phyloP scores from a whole-genome alignment of 2,329 filamentous ascomycete genomes.

The Trichoderma sp. region DNA sequence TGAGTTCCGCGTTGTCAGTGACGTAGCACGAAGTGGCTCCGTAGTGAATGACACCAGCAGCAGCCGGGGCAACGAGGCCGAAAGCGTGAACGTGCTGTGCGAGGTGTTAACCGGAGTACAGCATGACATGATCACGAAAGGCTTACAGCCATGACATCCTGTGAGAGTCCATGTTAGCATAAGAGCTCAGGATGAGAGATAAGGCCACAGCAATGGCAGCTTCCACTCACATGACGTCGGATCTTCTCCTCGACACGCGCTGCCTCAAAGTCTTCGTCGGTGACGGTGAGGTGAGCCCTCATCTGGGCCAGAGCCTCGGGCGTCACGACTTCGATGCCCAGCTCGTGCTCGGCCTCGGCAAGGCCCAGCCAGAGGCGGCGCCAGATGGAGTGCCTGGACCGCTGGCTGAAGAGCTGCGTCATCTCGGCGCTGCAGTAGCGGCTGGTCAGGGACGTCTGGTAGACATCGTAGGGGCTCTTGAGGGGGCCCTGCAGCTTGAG shows the following conservation, averaged over 20 bases:
- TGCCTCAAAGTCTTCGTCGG: slow-evolving; percentile 75
- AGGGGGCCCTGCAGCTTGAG: background rate
- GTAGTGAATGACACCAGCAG: slow-evolving; percentile 81
- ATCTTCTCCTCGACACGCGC: slow-evolving; percentile 76
- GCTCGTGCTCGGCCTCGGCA: slow-evolving; percentile 78
- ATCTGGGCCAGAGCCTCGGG: slow-evolving; percentile 76
- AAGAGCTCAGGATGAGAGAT: background rate
- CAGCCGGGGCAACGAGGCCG: slow-evolving; percentile 71
- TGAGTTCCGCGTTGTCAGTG: slow-evolving; percentile 77
- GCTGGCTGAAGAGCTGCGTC: slow-evolving; percentile 76
- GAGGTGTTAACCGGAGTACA: slow-evolving; percentile 33
- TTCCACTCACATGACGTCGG: slow-evolving; percentile 55
- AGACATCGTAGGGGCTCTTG: slow-evolving; percentile 36
- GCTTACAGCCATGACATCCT: slow-evolving; percentile 61
- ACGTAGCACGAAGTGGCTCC: slow-evolving; percentile 59
- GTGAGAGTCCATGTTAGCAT: slow-evolving; percentile 27
- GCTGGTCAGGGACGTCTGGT: slow-evolving; percentile 69
- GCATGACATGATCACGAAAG: background rate
- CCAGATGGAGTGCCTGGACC: slow-evolving; percentile 76
- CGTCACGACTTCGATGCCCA: slow-evolving; percentile 72
- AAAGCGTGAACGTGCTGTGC: slow-evolving; percentile 70
- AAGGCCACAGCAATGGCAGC: background rate
- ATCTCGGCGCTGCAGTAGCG: slow-evolving; percentile 77
- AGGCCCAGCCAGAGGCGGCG: slow-evolving; percentile 83
- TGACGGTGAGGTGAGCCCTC: slow-evolving; percentile 70